Conservation (phyloP, 192 early-diverging fungal genomes). For the Lobosporangium transversale region DNA sequence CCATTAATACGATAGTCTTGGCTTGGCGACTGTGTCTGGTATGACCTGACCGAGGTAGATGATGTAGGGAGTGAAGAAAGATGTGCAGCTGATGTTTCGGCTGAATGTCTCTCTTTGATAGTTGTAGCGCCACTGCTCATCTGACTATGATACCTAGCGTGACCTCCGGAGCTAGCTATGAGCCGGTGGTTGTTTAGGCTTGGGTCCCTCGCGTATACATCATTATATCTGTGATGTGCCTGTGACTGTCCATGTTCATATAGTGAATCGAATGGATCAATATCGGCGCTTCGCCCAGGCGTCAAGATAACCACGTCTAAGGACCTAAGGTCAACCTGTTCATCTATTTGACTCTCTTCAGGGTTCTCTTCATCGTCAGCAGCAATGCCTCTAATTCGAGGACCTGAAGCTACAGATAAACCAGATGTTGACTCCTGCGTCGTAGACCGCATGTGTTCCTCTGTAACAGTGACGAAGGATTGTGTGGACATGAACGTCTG, state of each 20-base stretch:
- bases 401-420: not conserved
- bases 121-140: constrained; percentile 14
- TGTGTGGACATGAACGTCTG: constrained; percentile 38
- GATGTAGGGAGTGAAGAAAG: not conserved
- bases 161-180: not conserved
- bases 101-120: constrained; percentile 3
- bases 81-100: not conserved
- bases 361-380: not conserved
- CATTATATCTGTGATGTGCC: not conserved
- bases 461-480: constrained; percentile 32
- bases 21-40: not conserved
- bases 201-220: too few species aligned
- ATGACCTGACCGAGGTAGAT: not conserved
- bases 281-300: constrained; percentile 1
- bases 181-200: not conserved
- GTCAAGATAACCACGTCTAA: constrained; percentile 19
- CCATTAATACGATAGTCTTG: not conserved
- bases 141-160: constrained; percentile 14
- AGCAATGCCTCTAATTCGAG: not conserved
- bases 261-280: constrained; percentile 7
- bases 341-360: not conserved
- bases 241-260: not conserved
- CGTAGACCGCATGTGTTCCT: not conserved
- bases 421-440: constrained; percentile 3
- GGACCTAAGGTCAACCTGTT: constrained; percentile 6